Base-by-base conservation (phyloP, 495 filamentous ascomycete genomes). In the Aspergillus egyptiacus region DNA sequence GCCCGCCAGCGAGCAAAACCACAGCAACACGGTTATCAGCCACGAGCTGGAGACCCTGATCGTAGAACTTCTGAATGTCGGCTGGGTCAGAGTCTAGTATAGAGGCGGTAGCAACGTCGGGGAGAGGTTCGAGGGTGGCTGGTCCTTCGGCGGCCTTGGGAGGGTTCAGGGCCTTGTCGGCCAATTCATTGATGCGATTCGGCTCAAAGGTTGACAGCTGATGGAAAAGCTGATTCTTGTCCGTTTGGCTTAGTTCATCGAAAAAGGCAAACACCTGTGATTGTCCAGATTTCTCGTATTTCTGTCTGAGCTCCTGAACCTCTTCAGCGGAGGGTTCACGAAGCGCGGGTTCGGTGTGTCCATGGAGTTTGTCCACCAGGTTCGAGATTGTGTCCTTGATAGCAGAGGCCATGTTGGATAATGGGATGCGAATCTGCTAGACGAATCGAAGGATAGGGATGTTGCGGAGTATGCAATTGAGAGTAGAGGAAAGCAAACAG, bases 1-100 rank as follows among this genome's bases (percentile, higher is more conserved):
- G 93, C 5, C 93, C 93, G 64, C 93, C 93, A 54, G 91, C 93
- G 84, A 99, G 90, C 60, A 99, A 74, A 24, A 99, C 90, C 22
- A 99, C 93, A 8, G 84, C 94, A 24, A 96, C 93, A 68, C 91
- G 86, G 72, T 91, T 91, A 58, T 84, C 76, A 10, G 86, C 83
- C 53, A 96, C 93, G 58, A 90, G 68, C 62, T 90, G 82, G 46
- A 97, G 71, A 34, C 93, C 93, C n/a, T 75, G 67, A 41, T 88
- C 65, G 57, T 95, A 89, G 90, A 91, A 99, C 64, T 72, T 75
- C 51, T 89, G 75, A 46, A 96, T 78, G 56, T 91, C 87, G 38
- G 82, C 77, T 28, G 80, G 66, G 57, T 87, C 80, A 48, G 90
- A 95, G 69, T 97, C 93, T 56, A 96, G 79, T 57, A 96, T 89